phyloP scores from a whole-genome alignment of 768 basidiomycete genomes.

The Krasilnikovozyma curviuscula region DNA sequence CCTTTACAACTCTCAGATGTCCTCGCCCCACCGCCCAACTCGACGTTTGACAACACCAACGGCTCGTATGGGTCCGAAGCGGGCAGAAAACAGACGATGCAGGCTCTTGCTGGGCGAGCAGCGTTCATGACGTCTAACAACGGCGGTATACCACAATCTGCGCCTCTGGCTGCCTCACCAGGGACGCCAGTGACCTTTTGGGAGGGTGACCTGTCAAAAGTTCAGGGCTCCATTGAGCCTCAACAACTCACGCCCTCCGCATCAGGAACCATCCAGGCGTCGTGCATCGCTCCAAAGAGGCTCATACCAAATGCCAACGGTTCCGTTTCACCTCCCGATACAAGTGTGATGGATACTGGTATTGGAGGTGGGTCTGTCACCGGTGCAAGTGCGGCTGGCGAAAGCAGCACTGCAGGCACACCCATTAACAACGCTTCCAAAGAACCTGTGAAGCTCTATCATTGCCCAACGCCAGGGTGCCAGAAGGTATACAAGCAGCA shows the following conservation, averaged over 20 bases:
- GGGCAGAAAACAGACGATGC: constrained; percentile 7
- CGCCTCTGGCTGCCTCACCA: background rate
- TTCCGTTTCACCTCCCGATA: no score
- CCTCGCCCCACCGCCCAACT: constrained; percentile 2
- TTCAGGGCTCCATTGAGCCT: background rate
- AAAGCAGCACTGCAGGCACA: no score
- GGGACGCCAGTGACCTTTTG: background rate
- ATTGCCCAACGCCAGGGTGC: constrained; percentile 85
- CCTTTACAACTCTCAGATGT: constrained; percentile 9
- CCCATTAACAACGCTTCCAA: no score
- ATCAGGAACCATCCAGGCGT: no score
- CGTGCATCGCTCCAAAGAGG: no score
- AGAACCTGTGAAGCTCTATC: constrained; percentile 23
- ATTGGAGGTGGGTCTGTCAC: no score
- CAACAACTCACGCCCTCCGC: no score
- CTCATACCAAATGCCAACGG: no score
- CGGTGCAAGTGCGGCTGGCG: no score
- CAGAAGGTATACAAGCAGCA: constrained; percentile 93
- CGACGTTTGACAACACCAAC: background rate
- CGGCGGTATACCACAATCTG: constrained; percentile 1
- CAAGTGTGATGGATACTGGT: no score
- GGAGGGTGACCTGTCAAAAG: constrained; percentile 5
- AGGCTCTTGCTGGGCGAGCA: constrained; percentile 3
- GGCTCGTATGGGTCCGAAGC: background rate
- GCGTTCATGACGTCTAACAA: constrained; percentile 3